Percentiles rank a stretch among this genome's conserved stretches.
Conservation (phyloP, 2,329 filamentous ascomycete species). For the Botrytis squamosa region DNA sequence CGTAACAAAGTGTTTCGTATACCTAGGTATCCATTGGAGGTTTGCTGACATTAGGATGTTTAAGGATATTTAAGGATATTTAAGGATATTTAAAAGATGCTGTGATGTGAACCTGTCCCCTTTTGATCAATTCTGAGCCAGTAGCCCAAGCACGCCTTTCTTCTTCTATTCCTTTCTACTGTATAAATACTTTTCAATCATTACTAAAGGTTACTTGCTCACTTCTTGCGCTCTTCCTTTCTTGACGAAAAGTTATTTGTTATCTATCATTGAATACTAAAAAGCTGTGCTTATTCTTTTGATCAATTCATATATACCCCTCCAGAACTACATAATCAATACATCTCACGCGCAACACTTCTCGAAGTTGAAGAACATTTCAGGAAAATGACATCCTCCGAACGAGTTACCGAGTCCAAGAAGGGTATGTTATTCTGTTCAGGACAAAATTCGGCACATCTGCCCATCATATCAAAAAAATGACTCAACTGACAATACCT, state of each 20-base stretch:
- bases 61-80: neutral
- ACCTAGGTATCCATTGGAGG: neutral
- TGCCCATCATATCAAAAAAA: neutral
- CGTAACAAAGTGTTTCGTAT: neutral
- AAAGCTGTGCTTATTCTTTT: neutral
- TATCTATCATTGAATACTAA: neutral
- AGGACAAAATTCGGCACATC: neutral
- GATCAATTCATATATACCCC: neutral
- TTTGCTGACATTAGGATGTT: neutral
- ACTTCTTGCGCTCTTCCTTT: neutral
- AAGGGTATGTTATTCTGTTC: constrained; percentile 29
- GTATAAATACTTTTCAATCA: neutral
- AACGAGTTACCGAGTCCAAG: constrained; percentile 36
- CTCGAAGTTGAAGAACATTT: neutral
- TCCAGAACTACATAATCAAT: neutral
- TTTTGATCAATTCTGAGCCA: neutral
- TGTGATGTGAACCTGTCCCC: neutral
- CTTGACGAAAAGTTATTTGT: neutral
- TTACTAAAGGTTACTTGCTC: neutral
- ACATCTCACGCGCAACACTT: neutral
- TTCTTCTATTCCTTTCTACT: neutral
- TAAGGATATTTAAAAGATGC: neutral
- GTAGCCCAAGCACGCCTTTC: neutral
- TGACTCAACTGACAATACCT: constrained; percentile 19
- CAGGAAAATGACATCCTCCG: constrained; percentile 20